Evolutionary conservation across 768 basidiomycete genomes (phyloP).

Genomic region (Plicaturopsis crispa): DNA sequence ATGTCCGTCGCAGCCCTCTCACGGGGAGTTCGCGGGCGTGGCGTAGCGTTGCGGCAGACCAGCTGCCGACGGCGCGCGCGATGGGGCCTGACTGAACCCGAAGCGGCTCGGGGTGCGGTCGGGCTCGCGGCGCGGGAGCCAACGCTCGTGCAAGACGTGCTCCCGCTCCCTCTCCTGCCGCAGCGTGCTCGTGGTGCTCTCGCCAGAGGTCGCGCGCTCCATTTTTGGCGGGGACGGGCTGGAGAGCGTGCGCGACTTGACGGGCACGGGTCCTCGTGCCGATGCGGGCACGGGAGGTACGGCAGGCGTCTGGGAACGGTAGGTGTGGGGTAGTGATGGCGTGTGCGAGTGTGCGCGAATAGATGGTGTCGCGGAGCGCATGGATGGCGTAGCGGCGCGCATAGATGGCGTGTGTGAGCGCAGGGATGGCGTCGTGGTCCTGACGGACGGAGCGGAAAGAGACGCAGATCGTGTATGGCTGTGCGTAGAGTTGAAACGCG

Average conservation of each 20-base stretch:
- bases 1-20: slow-evolving; percentile 3
- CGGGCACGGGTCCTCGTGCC: slow-evolving; percentile 18
- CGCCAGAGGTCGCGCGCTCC: slow-evolving; percentile 55
- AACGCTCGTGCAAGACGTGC: slow-evolving; percentile 52
- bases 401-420: slow-evolving; percentile 24
- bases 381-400: slow-evolving; percentile 21
- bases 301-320: slow-evolving; percentile 17
- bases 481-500: slow-evolving; percentile 46
- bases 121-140: slow-evolving; percentile 44
- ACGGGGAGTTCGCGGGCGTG: slow-evolving; percentile 7
- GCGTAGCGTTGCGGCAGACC: slow-evolving; percentile 7
- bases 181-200: slow-evolving; percentile 43
- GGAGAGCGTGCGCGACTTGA: slow-evolving; percentile 44
- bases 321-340: slow-evolving; percentile 13
- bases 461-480: slow-evolving; percentile 45
- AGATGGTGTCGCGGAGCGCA: slow-evolving; percentile 22
- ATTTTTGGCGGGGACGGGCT: slow-evolving; percentile 51
- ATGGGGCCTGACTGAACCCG: slow-evolving; percentile 18
- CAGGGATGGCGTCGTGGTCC: slow-evolving; percentile 29
- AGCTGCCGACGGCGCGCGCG: slow-evolving; percentile 18
- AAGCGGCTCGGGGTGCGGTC: slow-evolving; percentile 9
- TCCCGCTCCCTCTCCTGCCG: no score
- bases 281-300: not conserved
- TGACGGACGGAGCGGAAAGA: slow-evolving; percentile 34
- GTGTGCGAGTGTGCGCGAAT: slow-evolving; percentile 20